phyloP scores from a whole-genome alignment of 495 filamentous ascomycete genomes.

The Penicillium riverlandense region DNA sequence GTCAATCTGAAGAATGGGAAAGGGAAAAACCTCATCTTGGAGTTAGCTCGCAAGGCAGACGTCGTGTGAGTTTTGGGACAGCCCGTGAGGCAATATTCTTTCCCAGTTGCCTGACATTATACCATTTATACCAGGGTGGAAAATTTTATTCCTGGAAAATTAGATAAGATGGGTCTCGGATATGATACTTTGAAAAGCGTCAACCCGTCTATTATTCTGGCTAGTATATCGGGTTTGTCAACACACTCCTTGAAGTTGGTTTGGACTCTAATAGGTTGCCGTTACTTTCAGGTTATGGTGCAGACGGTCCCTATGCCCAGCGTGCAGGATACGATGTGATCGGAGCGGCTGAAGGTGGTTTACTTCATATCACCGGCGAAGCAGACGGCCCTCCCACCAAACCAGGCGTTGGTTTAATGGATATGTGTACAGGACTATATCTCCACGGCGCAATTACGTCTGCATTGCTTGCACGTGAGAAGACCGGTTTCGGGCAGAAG shows the following conservation, averaged over 20 bases:
- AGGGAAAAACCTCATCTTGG: conserved; percentile 68
- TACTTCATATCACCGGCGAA: conserved; percentile 47
- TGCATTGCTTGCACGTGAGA: conserved; percentile 37
- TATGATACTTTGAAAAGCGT: conserved; percentile 59
- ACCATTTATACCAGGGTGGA: conserved; percentile 46
- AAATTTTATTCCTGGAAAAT: conserved; percentile 78
- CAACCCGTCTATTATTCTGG: conserved; percentile 50
- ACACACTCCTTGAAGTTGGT: conserved; percentile 29
- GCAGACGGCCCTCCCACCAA: conserved; percentile 39
- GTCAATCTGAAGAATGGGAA: conserved; percentile 68
- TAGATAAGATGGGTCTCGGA: conserved; percentile 74
- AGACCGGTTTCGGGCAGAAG: conserved; percentile 32
- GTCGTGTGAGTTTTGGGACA: conserved; percentile 41
- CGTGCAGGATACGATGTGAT: conserved; percentile 52
- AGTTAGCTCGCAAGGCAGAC: conserved; percentile 65
- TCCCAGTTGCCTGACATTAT: no score
- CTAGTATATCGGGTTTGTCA: conserved; percentile 35
- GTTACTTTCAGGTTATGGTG: conserved; percentile 45
- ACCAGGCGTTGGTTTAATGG: conserved; percentile 44
- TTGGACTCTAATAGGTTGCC: conserved; percentile 40
- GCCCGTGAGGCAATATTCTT: no score
- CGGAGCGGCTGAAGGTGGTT: conserved; percentile 45
- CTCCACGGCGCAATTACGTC: conserved; percentile 44
- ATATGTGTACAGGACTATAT: conserved; percentile 44
- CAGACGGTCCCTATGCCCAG: conserved; percentile 40